A percentile compares a stretch with the other conserved stretches of the same genome.
These are phyloP conservation scores for Hygrophila difformis DNA, from an alignment of 257 asterid species.

Conservation along the genomic window DNA sequence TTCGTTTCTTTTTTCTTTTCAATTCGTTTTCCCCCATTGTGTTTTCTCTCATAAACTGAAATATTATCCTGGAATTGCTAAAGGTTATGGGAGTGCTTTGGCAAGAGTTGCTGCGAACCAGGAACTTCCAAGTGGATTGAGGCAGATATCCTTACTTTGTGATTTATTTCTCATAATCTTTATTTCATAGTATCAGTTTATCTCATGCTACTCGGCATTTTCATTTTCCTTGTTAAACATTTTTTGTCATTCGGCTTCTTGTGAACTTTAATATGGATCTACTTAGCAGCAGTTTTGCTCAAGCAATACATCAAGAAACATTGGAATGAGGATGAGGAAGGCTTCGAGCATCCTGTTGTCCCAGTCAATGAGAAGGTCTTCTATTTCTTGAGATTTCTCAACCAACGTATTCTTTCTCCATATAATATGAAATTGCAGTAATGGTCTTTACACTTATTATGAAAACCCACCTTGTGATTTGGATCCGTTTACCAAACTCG, in stretches of 20 bases:
- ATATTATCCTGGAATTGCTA: conserved; percentile 3
- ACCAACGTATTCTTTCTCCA: too few species aligned
- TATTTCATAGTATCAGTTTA: too few species aligned
- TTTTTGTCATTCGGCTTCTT: conserved; percentile 22
- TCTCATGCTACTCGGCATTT: background rate
- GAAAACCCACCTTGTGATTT: background rate
- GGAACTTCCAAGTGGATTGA: conserved; percentile 59
- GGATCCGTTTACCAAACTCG: too few species aligned
- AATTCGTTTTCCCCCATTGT: too few species aligned
- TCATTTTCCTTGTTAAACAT: background rate
- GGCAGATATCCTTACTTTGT: conserved; percentile 82
- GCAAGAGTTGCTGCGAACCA: conserved; percentile 65
- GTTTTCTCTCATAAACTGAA: too few species aligned
- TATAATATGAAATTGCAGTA: too few species aligned
- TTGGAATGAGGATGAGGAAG: conserved; percentile 77
- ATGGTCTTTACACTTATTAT: conserved; percentile 9
- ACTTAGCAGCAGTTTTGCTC: conserved; percentile 94
- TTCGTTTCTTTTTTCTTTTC: background rate
- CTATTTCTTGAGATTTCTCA: too few species aligned
- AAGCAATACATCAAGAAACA: conserved; percentile 86
- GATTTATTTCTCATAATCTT: background rate
- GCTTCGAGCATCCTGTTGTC: conserved; percentile 86
- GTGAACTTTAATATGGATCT: conserved; percentile 40
- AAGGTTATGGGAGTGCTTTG: conserved; percentile 86
- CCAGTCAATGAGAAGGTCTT: conserved; percentile 72